phyloP scores from a whole-genome alignment of 768 basidiomycete species.

The Grammothele lineata region DNA sequence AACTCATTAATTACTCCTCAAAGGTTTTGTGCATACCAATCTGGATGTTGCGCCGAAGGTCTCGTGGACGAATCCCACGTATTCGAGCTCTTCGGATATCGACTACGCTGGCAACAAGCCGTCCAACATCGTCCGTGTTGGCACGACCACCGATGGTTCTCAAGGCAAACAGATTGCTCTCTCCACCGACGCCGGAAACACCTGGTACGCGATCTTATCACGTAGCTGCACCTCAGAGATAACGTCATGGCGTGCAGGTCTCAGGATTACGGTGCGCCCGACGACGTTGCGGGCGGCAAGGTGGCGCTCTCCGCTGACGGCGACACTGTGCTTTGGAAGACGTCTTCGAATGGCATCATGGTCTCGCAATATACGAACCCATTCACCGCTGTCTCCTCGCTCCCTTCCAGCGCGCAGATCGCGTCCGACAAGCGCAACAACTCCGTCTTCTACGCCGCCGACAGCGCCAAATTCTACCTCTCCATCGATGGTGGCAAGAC shows the following conservation, averaged over 20 bases:
- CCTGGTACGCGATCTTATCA: slow-evolving; percentile 42
- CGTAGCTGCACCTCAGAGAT: background rate
- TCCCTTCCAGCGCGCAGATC: slow-evolving; percentile 51
- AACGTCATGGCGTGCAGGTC: slow-evolving; percentile 35
- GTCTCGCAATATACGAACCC: slow-evolving; percentile 48
- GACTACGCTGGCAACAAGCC: slow-evolving; percentile 53
- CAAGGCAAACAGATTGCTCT: slow-evolving; percentile 53
- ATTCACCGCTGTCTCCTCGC: slow-evolving; percentile 45
- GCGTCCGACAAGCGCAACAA: slow-evolving; percentile 61
- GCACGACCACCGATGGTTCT: slow-evolving; percentile 34
- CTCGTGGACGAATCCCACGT: slow-evolving; percentile 42
- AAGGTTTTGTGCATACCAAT: slow-evolving; percentile 46
- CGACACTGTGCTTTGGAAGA: slow-evolving; percentile 56
- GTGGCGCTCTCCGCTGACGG: slow-evolving; percentile 48
- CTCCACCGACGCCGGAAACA: slow-evolving; percentile 48
- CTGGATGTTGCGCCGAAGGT: slow-evolving; percentile 38
- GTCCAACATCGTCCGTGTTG: slow-evolving; percentile 46
- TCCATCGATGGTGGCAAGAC: slow-evolving; percentile 54
- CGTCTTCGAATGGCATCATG: slow-evolving; percentile 42
- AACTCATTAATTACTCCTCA: background rate
- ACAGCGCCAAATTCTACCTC: slow-evolving; percentile 52
- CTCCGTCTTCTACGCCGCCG: slow-evolving; percentile 56
- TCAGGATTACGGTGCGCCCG: slow-evolving; percentile 52
- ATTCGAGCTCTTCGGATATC: slow-evolving; percentile 43
- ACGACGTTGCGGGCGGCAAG: slow-evolving; percentile 34